These are phyloP conservation scores for Kodamaea kakaduensis DNA, from an alignment of 805 yeast species.

Conservation along the genomic window DNA sequence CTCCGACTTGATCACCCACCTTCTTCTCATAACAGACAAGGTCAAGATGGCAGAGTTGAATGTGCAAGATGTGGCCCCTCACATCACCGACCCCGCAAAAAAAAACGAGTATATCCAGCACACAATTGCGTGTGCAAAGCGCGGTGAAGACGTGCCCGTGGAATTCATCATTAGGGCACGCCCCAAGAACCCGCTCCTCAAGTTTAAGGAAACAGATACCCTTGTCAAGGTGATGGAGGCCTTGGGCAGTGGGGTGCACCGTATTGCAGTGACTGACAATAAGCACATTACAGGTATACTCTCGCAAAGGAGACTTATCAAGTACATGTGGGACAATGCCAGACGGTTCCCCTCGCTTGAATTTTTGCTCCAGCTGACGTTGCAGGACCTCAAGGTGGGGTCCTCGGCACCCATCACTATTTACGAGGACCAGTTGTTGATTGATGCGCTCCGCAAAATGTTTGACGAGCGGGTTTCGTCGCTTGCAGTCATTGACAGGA, in stretches of 20 bases:
- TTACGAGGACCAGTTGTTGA: conserved; percentile 79
- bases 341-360: conserved; percentile 81
- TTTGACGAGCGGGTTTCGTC: conserved; percentile 80
- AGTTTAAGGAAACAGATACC: conserved; percentile 64
- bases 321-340: conserved; percentile 89
- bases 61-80: conserved; percentile 24
- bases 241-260: conserved; percentile 92
- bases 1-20: conserved; percentile 82
- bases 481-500: conserved; percentile 85
- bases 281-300: conserved; percentile 67
- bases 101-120: conserved; percentile 39
- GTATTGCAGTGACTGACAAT: conserved; percentile 74
- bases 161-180: conserved; percentile 79
- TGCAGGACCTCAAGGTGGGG: conserved; percentile 76
- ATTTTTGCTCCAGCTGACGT: conserved; percentile 59
- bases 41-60: conserved; percentile 37
- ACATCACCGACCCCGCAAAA: conserved; percentile 21
- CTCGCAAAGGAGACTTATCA: conserved; percentile 84
- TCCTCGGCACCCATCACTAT: conserved; percentile 67
- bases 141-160: conserved; percentile 89
- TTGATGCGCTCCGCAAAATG: conserved; percentile 86
- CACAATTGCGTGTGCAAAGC: conserved; percentile 61
- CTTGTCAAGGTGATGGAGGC: conserved; percentile 76
- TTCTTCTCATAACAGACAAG: conserved; percentile 79
- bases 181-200: conserved; percentile 84